Percentiles rank a stretch among this genome's conserved stretches.
Conservation (phyloP, 441 rosid genomes). For the Corymbia calophylla region DNA sequence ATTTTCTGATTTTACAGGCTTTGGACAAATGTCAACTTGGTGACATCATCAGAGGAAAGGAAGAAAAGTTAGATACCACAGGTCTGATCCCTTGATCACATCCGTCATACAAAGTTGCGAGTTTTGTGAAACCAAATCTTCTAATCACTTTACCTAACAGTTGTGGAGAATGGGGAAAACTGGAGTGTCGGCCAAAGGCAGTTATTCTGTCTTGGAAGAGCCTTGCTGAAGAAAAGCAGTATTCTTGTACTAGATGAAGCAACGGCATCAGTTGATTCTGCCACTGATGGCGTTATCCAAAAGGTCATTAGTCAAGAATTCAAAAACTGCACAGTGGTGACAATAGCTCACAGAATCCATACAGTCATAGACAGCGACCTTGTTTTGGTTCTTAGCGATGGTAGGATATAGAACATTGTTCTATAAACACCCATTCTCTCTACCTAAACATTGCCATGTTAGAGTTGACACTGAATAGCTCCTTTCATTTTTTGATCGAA, state of each 20-base stretch:
- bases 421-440: background rate
- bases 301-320: conserved; percentile 73
- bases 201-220: conserved; percentile 79
- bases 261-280: conserved; percentile 89
- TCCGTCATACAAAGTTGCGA: background rate
- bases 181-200: conserved; percentile 97
- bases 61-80: conserved; percentile 58
- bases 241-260: conserved; percentile 92
- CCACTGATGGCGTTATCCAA: conserved; percentile 84
- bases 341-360: conserved; percentile 93
- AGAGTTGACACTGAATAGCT: background rate
- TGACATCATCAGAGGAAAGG: conserved; percentile 54
- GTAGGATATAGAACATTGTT: conserved; percentile 25
- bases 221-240: conserved; percentile 75
- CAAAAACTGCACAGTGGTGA: conserved; percentile 73
- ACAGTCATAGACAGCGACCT: conserved; percentile 86
- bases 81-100: conserved; percentile 27
- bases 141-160: conserved; percentile 22
- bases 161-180: conserved; percentile 88
- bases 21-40: conserved; percentile 84
- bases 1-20: conserved; percentile 38
- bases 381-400: conserved; percentile 88
- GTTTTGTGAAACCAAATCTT: background rate
- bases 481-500: background rate
- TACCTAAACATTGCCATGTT: background rate